Evolutionary conservation across 352 stramenopile species (phyloP), one percentile per base, ranked within the genome.

Genomic region (Thalassiosira mediterranea): DNA sequence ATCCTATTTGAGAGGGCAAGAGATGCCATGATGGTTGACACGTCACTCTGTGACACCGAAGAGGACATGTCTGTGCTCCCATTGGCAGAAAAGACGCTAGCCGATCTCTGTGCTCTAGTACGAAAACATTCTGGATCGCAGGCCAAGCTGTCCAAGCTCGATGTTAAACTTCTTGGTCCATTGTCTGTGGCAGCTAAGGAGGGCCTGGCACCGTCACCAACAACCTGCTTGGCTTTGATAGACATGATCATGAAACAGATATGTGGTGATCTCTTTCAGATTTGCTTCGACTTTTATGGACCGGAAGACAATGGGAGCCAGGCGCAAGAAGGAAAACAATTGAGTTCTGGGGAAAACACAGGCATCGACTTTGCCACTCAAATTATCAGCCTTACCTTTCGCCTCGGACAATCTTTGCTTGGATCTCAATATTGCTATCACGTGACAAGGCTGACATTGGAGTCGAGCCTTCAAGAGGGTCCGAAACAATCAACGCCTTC

Each of bases 161-260:
- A 54, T 25, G 13, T 26, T 25, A 13, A 76, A 19, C 63, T 81
- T 47, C n/a, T 28, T 8, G 76, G 76, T n/a, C 76, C 76, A 58
- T 85, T 85, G 37, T 17, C 38, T 48, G 46, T 60, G 29, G 58
- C 70, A 21, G 40, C 68, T 3, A 83, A 80, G 37, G 78, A 76
- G 59, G 59, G 57, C 44, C 34, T 81, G 26, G 64, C 47, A 15
- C 87, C 87, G 26, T 87, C 80, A 34, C 68, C 79, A 5, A 75
- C 69, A 48, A 76, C 84, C 15, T 79, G 79, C 53, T 71, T 93
- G 26, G 71, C 87, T 46, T 59, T 93, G 47, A 62, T 93, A 57
- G 76, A 87, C 19, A 85, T 76, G 40, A 66, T 90, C 49, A 78
- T 86, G 26, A 78, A 83, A 57, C 83, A 88, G 49, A 51, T 64